Conservation (phyloP, 495 filamentous ascomycete species). For the Neurospora sp. region DNA sequence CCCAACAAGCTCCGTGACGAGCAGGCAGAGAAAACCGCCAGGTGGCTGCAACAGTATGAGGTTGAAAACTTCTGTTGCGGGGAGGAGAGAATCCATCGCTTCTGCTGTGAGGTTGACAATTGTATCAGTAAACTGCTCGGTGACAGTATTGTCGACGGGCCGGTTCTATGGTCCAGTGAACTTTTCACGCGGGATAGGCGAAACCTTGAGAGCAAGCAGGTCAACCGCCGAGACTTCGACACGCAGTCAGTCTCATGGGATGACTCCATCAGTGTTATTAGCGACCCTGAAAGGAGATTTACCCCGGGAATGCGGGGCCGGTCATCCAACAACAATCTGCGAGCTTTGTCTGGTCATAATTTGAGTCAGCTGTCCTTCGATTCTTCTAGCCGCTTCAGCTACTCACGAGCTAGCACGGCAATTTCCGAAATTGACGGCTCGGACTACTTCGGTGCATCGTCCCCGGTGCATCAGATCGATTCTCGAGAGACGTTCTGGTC, state of each 20-base stretch:
- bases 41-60: conserved; percentile 71
- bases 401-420: conserved; percentile 43
- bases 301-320: neutral
- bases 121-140: conserved; percentile 83
- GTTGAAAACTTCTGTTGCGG: conserved; percentile 94
- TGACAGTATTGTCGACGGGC: conserved; percentile 74
- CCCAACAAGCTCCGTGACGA: conserved; percentile 95
- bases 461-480: conserved; percentile 64
- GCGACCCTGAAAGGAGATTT: conserved; percentile 38
- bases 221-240: conserved; percentile 21
- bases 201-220: conserved; percentile 53
- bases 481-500: conserved; percentile 84
- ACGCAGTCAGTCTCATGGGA: conserved; percentile 34
- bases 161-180: conserved; percentile 88
- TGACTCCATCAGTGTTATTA: conserved; percentile 46
- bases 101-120: conserved; percentile 81
- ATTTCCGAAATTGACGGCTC: conserved; percentile 58
- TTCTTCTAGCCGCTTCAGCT: conserved; percentile 50
- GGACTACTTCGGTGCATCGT: conserved; percentile 57
- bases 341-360: conserved; percentile 44
- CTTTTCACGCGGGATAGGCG: conserved; percentile 73
- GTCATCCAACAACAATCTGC: conserved; percentile 34
- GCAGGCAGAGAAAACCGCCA: conserved; percentile 75
- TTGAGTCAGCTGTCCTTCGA: conserved; percentile 57
- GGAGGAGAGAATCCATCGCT: conserved; percentile 90